Evolutionary conservation across 2,329 filamentous ascomycete genomes (phyloP), one percentile per base, ranked within the genome.

Genomic region (Elsinoe perseae): DNA sequence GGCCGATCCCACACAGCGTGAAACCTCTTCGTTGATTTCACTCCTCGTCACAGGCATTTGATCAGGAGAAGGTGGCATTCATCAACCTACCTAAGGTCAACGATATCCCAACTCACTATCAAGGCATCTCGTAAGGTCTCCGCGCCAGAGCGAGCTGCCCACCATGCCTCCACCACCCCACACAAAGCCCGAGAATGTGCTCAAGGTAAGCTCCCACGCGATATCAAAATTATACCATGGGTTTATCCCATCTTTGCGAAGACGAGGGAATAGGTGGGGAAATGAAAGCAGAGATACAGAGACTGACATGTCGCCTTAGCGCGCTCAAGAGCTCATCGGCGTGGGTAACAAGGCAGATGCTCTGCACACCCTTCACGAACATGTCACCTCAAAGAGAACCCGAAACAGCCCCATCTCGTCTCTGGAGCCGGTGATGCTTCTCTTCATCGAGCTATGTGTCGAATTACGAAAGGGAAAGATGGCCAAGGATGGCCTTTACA

Each of bases 121-220:
- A 34, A 34, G 48, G 48, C 48, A 52, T 38, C 48, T 52, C 48
- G 32, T 30, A 52, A 18, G 48, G 48, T 52, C 30, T 42, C 21
- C 30, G 56, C 58, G 18, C 43, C 52, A 28, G 16, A 55, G 46
- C 34, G 30, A 48, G 56, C 61, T 66, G 67, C 69, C 70, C 72
- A 83, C 68, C 70, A 86, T 92, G 93, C 89, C 93, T 80, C 93
- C 93, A 72, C 91, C 91, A 77, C 87, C 90, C 66, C 90, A 97
- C 74, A 91, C 93, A 73, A 95, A 95, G 76, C 93, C 93, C 70
- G 93, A 98, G 80, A 98, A 98, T 85, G 91, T 96, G 72, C 85
- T 97, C 73, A 95, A 95, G 74, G 78, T 79, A 69, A 69, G 75
- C 66, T 54, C 48, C 23, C 40, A 5, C 7, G 12, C 2, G 14